A percentile compares a stretch with the other conserved stretches of the same genome.
Evolutionary conservation across 2,329 filamentous ascomycete genomes (phyloP).

Genomic region (Sporothrix euskadiensis): DNA sequence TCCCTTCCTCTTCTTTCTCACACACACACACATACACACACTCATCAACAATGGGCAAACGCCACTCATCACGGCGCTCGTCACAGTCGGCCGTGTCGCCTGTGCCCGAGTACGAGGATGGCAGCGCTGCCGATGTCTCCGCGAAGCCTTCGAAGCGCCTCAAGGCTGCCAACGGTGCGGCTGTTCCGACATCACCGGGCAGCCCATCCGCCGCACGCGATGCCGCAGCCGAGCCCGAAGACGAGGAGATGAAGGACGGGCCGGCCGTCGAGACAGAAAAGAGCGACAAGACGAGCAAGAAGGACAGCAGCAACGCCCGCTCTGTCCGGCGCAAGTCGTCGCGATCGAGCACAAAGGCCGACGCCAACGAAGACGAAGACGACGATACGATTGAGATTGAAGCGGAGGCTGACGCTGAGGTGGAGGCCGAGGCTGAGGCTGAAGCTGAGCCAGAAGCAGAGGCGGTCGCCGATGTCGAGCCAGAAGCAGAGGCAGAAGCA

Average conservation of each 20-base stretch:
- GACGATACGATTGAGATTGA: slow-evolving; percentile 1
- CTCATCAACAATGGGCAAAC: slow-evolving; percentile 32
- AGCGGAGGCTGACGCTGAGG: not conserved
- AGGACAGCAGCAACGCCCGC: not conserved
- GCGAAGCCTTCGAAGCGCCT: slow-evolving; percentile 51
- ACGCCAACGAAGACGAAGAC: slow-evolving; percentile 2
- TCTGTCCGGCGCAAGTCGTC: slow-evolving; percentile 23
- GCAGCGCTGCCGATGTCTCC: slow-evolving; percentile 46
- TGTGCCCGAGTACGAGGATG: slow-evolving; percentile 51
- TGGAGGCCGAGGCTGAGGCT: slow-evolving; percentile 36
- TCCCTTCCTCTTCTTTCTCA: not conserved
- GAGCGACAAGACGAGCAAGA: not conserved
- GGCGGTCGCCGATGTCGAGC: slow-evolving; percentile 31
- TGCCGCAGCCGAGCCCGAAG: slow-evolving; percentile 17
- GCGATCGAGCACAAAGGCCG: not conserved
- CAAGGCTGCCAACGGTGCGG: slow-evolving; percentile 48
- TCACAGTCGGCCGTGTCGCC: slow-evolving; percentile 52
- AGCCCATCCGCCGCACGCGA: slow-evolving; percentile 35
- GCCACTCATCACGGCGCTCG: slow-evolving; percentile 44
- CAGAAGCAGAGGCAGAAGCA: slow-evolving; percentile 14
- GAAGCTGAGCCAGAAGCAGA: slow-evolving; percentile 36
- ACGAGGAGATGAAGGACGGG: slow-evolving; percentile 23
- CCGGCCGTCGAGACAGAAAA: not conserved
- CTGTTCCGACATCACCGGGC: slow-evolving; percentile 47
- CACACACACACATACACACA: not conserved